Evolutionary conservation across 1,284 basidiomycete genomes (phyloP), one percentile per base, ranked within the genome.

Genomic region (Paramarasmius palmivorus): DNA sequence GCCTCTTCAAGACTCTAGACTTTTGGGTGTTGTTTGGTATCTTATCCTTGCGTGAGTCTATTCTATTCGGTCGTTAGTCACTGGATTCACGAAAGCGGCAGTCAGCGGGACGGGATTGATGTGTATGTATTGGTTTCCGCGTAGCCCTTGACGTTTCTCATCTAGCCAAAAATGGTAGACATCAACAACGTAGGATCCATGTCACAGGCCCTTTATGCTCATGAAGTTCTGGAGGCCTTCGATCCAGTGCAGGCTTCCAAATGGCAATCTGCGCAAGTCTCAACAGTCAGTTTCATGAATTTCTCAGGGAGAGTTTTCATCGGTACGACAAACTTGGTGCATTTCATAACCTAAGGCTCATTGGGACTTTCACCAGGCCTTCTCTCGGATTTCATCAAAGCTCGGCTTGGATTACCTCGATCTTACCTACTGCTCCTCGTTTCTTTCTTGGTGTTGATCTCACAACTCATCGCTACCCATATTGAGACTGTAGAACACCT

Each of bases 131-230:
- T n/a, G 1, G 42, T 51, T n/a, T 49, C 19, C n/a, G n/a, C 39
- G 8, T 20, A 23, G 15, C 22, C 19, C 26, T 8, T 17, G 17
- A 17, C 9, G 19, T n/a, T 26, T 35, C 40, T 25, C 12, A 12
- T n/a, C n/a, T n/a, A 34, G 9, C 29, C 14, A 22, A 10, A 22
- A 26, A 22, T 41, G 37, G 32, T 36, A 92, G 89, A 91, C 63
- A 97, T 97, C 73, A 96, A 96, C 72, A 98, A 98, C 61, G 93
- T 93, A 20, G 94, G 94, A n/a, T 88, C 90, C 0, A 93, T 97
- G 66, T 86, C 94, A 0, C 87, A 92, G 65, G 92, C 92, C 0
- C 76, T 98, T 12, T 92, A 86, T 57, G 83, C 88, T 12, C 77
- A 87, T 56, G 81, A 81, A 6, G 80, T 86, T 45, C 68, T 38